Conservation (phyloP, 257 asterid species). For the Nicotiana attenuata region DNA sequence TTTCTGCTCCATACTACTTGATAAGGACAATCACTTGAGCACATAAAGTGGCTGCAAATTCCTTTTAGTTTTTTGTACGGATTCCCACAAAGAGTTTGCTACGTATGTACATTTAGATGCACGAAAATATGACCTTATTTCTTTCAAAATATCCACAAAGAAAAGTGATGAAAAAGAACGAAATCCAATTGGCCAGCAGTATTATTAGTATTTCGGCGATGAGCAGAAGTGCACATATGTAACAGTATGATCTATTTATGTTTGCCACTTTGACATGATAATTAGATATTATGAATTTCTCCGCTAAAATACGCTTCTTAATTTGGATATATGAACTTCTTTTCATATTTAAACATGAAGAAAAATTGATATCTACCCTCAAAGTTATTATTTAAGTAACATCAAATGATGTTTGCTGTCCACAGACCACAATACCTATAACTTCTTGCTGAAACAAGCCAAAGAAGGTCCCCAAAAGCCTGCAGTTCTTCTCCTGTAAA, state of each 20-base stretch:
- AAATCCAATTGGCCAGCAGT: too few relatives aligned
- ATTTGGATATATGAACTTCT: not conserved
- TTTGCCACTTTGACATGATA: not conserved
- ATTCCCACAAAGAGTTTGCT: too few relatives aligned
- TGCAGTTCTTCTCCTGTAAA: not conserved
- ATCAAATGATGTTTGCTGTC: not conserved
- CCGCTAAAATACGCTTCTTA: not conserved
- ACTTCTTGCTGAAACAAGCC: not conserved
- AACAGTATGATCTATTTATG: not conserved
- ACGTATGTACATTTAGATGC: too few relatives aligned
- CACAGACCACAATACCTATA: not conserved
- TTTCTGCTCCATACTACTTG: not conserved
- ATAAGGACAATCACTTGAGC: not conserved
- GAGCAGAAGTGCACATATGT: too few relatives aligned
- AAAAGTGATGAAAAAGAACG: too few relatives aligned
- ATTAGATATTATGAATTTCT: not conserved
- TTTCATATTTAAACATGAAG: not conserved
- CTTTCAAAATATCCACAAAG: not conserved
- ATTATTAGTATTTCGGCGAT: too few relatives aligned
- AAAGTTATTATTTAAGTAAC: too few relatives aligned
- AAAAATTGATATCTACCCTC: not conserved
- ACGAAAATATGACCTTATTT: too few relatives aligned
- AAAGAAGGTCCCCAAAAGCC: not conserved
- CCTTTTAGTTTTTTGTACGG: too few relatives aligned
- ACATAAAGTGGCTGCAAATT: not conserved